These are phyloP conservation scores for Colletotrichum sp. DNA, from an alignment of 2,329 filamentous ascomycete species.

Conservation along the genomic window DNA sequence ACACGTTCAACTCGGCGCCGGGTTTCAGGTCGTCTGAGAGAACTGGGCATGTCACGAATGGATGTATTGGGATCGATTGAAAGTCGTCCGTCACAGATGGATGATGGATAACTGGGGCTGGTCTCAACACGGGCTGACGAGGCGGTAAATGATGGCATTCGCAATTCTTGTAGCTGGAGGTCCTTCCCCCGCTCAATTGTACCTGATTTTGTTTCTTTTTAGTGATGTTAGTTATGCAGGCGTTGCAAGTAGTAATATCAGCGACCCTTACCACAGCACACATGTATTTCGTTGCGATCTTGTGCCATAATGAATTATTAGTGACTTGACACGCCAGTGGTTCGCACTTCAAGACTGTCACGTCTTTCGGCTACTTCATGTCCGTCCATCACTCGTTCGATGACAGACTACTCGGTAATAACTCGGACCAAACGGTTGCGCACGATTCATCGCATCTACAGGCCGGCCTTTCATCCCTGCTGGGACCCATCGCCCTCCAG, in stretches of 20 bases:
- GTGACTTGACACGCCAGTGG: background rate
- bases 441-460: background rate
- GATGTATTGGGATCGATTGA: background rate
- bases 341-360: background rate
- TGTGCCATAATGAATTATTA: background rate
- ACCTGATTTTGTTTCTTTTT: background rate
- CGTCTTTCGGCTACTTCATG: background rate
- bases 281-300: accelerated
- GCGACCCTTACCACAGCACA: background rate
- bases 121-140: background rate
- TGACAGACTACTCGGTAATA: background rate
- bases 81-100: background rate
- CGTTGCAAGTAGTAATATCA: background rate
- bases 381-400: background rate
- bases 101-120: background rate
- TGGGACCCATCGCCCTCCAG: background rate
- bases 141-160: background rate
- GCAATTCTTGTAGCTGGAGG: background rate
- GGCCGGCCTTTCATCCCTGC: background rate
- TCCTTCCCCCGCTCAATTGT: background rate
- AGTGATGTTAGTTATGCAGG: background rate
- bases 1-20: background rate
- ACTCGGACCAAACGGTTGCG: background rate
- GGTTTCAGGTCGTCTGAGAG: background rate
- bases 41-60: background rate